A percentile compares a stretch with the other conserved stretches of the same genome.
These are phyloP conservation scores for Termitomyces sp. DNA, from an alignment of 768 basidiomycete genomes.

Conservation along the genomic window DNA sequence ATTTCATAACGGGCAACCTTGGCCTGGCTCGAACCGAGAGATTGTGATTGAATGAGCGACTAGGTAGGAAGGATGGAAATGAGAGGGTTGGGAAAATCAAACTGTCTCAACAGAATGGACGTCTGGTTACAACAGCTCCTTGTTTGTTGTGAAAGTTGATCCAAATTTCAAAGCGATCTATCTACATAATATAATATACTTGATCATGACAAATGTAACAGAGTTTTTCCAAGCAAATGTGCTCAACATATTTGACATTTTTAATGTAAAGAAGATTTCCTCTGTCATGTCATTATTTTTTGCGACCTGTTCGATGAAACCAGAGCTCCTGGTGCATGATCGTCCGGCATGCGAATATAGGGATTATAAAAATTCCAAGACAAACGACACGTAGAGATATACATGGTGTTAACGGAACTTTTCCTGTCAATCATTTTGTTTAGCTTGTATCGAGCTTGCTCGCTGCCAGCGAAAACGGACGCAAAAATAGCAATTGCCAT, in stretches of 20 bases:
- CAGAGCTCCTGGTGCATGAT: neutral
- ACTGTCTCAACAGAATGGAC: slow-evolving; percentile 1
- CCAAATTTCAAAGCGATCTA: slow-evolving; percentile 3
- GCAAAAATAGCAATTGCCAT: neutral
- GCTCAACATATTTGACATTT: neutral
- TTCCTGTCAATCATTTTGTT: neutral
- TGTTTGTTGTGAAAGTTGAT: slow-evolving; percentile 15
- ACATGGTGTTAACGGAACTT: neutral
- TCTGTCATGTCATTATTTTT: neutral
- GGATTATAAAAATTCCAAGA: neutral
- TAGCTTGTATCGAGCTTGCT: neutral
- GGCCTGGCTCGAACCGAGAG: slow-evolving; percentile 6
- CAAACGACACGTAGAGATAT: too few species aligned
- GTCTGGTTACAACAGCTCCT: slow-evolving; percentile 7
- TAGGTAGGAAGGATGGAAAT: slow-evolving; percentile 11
- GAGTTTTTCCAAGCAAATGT: neutral
- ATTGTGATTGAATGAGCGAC: slow-evolving; percentile 15
- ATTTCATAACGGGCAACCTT: slow-evolving; percentile 30
- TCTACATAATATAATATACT: neutral
- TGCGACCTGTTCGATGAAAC: neutral
- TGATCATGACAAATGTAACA: neutral
- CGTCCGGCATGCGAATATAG: neutral
- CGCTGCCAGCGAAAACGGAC: neutral
- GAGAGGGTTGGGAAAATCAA: neutral
- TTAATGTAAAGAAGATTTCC: neutral